Base-by-base conservation (phyloP, 176 grass and related monocot species). In the Poa annua region DNA sequence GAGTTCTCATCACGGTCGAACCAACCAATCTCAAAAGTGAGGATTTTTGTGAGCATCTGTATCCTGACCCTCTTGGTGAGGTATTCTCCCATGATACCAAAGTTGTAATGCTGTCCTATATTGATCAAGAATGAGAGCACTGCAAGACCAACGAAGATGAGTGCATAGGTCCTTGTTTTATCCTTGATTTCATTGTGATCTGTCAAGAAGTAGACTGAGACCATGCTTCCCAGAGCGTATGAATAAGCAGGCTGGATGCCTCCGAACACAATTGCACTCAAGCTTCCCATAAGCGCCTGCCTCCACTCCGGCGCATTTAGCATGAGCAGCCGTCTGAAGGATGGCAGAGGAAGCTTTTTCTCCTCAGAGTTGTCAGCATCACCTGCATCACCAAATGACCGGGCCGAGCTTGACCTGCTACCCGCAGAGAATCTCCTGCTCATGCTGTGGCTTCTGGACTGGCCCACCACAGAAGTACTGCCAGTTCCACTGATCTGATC, bases 91-190 rank as follows among this genome's bases (percentile, higher is more conserved):
- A 99, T 99, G 22, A 84, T 85, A 26, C 96, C 93, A 17, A 99
- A 99, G 89, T 92, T 99, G 88, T 99, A 99, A 80, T 99, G 96
- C 79, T 99, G 93, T 39, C 87, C 91, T 29, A 99, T 88, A 73
- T 96, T 99, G 75, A 96, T 94, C 69, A 92, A 70, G 89, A 99
- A 93, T 22, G 93, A 90, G 42, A 96, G 77, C n/a, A 92, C 45
- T 5, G 96, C 85, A 25, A 96, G 85, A 11, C 54, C 89, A 3
- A 99, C 69, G 62, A 99, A 99, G 54, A 96, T 80, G 48, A 99
- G 85, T 39, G 96, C 81, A 29, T 93, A 99, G 42, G 84, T 82
- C 66, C 85, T 87, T 60, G 93, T 99, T 92, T 92, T 85, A 35
- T 82, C 55, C 84, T 81, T 92, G 74, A 99, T 99, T 81, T 96